Evolutionary conservation across 2,329 filamentous ascomycete genomes (phyloP), one percentile per base, ranked within the genome.

Genomic region (Alternaria sp.): DNA sequence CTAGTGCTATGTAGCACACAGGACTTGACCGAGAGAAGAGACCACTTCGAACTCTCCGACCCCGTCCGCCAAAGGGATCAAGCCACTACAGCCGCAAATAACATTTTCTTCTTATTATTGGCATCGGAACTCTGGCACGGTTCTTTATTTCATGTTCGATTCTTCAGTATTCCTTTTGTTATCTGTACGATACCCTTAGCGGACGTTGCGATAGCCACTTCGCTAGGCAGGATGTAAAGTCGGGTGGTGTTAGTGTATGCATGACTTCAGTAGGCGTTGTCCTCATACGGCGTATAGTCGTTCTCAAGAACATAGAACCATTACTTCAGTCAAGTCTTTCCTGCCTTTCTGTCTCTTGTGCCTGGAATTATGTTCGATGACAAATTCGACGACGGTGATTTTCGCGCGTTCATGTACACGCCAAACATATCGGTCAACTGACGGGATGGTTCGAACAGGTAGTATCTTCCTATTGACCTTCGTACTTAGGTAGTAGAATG

Each of bases 161-260:
- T 44, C 52, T 59, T 36, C 42, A 60, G 38, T 62, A 61, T 51
- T 48, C 57, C 41, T 36, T 58, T 59, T 46, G 22, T 51, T 54
- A 39, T 46, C 51, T 69, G 66, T 71, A 71, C 51, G 59, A 69
- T 67, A 68, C 41, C 56, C 55, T 30, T 32, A 42, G 57, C 41
- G 52, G 52, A 53, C 53, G 55, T 54, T 51, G 43, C 43, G 32
- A 28, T 30, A 55, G 53, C 47, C 46, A 47, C 30, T 30, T 39
- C 32, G 52, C 51, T 53, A 49, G 20, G 46, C 53, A 61, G 54
- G 57, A 62, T 36, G 34, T 14, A 48, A 42, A 32, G 54, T 51
- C 30, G n/a, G 34, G 42, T 41, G 54, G 48, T 43, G 48, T 61
- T 61, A 38, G 43, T 30, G 43, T 38, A 20, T 16, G 54, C 43